A percentile compares a stretch with the other conserved stretches of the same genome.
These are phyloP conservation scores for Hericium erinaceus DNA, from an alignment of 768 basidiomycete species.

Conservation along the genomic window DNA sequence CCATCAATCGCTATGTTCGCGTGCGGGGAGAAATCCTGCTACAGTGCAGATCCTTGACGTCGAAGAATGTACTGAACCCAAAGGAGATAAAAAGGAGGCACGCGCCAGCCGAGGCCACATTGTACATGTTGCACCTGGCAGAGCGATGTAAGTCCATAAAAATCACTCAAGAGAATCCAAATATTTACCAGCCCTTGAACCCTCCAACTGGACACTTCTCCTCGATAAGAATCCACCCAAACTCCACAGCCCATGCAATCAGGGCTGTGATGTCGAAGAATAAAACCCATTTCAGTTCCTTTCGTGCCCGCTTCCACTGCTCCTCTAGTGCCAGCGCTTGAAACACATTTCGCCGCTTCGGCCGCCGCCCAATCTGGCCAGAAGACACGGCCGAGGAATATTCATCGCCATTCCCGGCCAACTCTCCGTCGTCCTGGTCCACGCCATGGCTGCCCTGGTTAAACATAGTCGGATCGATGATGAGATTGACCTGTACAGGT, in stretches of 20 bases:
- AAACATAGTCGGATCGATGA: too few species aligned
- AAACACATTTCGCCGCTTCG: conserved; percentile 32
- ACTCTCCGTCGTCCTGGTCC: too few species aligned
- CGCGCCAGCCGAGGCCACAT: conserved; percentile 52
- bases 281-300: conserved; percentile 42
- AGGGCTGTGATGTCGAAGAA: conserved; percentile 38
- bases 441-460: too few species aligned
- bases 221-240: conserved; percentile 52
- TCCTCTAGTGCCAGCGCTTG: conserved; percentile 56
- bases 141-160: conserved; percentile 4
- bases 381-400: too few species aligned
- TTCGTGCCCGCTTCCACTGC: conserved; percentile 49
- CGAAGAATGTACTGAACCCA: not conserved
- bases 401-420: too few species aligned
- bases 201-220: conserved; percentile 54
- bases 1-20: too few species aligned
- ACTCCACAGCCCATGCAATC: conserved; percentile 47
- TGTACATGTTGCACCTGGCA: conserved; percentile 65
- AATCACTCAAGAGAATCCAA: not conserved
- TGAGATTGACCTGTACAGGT: too few species aligned
- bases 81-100: conserved; percentile 51
- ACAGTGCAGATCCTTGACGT: too few species aligned
- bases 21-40: too few species aligned
- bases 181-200: conserved; percentile 53
- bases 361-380: too few species aligned